Percentiles rank a stretch among this genome's conserved stretches.
These are phyloP conservation scores for Cladosporium phlei DNA, from an alignment of 2,329 filamentous ascomycete species.

Conservation along the genomic window DNA sequence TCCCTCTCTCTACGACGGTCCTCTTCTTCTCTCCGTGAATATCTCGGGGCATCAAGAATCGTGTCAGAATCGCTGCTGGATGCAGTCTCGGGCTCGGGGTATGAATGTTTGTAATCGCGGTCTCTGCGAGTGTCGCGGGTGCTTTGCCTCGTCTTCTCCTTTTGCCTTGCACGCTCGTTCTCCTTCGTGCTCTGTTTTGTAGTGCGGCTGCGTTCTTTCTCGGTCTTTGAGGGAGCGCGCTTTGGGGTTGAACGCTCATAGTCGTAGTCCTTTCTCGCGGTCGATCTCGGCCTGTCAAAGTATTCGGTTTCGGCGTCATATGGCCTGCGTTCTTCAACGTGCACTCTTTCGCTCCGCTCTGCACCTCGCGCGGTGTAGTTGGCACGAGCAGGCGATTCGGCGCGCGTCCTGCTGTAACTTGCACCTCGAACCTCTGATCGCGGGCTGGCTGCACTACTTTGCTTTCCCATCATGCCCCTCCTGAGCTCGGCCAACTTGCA, in stretches of 20 bases:
- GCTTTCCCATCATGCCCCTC: slow-evolving; percentile 47
- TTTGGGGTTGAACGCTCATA: slow-evolving; percentile 34
- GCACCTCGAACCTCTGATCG: slow-evolving; percentile 30
- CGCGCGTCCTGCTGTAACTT: slow-evolving; percentile 27
- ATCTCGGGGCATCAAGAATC: background rate
- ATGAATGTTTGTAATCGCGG: slow-evolving; percentile 34
- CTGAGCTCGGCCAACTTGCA: slow-evolving; percentile 62
- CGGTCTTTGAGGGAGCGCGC: slow-evolving; percentile 18
- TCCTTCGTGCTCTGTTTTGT: slow-evolving; percentile 23
- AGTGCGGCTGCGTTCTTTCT: slow-evolving; percentile 17
- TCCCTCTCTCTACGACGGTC: slow-evolving; percentile 21
- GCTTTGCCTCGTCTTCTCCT: slow-evolving; percentile 36
- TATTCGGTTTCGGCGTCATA: slow-evolving; percentile 29
- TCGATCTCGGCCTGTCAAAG: slow-evolving; percentile 33
- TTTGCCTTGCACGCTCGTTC: slow-evolving; percentile 35
- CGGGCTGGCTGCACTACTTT: slow-evolving; percentile 19
- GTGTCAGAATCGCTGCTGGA: slow-evolving; percentile 26
- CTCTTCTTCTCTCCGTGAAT: slow-evolving; percentile 19
- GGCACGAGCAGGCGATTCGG: slow-evolving; percentile 28
- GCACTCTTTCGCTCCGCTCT: slow-evolving; percentile 17
- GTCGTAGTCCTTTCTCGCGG: slow-evolving; percentile 36
- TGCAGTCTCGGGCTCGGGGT: slow-evolving; percentile 28
- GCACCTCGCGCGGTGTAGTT: slow-evolving; percentile 22
- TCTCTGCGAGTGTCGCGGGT: slow-evolving; percentile 39
- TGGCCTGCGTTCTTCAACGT: slow-evolving; percentile 31